Base-by-base conservation (phyloP, 176 grass and related monocot species). In the Guadua angustifolia region DNA sequence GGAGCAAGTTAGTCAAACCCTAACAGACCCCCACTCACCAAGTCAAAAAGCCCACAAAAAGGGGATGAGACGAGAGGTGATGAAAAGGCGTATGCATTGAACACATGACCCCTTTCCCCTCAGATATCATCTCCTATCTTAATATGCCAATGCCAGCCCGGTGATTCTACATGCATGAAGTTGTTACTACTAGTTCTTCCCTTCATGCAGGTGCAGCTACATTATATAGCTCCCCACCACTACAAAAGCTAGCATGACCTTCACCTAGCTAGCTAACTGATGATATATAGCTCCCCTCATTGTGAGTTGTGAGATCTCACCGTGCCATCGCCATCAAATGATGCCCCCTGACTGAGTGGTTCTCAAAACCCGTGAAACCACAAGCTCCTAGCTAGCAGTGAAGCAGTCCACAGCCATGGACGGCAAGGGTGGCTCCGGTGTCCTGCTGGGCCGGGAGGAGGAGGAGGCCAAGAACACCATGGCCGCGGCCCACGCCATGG, bases 31-130 rank as follows among this genome's bases (percentile, higher is more conserved):
- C 73, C 26, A 39, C 25, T 45, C 44, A 73, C 47, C 26, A 65
- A 70, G 83, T 82, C 66, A 82, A 86, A 86, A 89, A 64, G 71
- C 72, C 64, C 53, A 65, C 33, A 64, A 57, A 77, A 64, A 43
- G 44, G 32, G 14, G 6, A 49, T 42, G 40, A 35, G 6, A 49
- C 26, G 40, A 35, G 67, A 57, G 47, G 10, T 47, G 45, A 49
- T 11, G 64, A 63, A 62, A 84, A 80, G 50, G 83, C 72, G 59
- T 40, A 24, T n/a, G 66, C 83, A 73, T 44, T 79, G 82, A 78
- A 66, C 15, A 73, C 56, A 82, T 86, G 57, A 0, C 9, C 47
- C 80, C 57, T 86, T 82, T 33, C 43, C 32, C 22, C 51, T 79
- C 24, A 26, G 39, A 44, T 69, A 24, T 70, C 49, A 17, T 43